These are phyloP conservation scores for Phytophthora sp. DNA, from an alignment of 352 stramenopile genomes.

Conservation along the genomic window DNA sequence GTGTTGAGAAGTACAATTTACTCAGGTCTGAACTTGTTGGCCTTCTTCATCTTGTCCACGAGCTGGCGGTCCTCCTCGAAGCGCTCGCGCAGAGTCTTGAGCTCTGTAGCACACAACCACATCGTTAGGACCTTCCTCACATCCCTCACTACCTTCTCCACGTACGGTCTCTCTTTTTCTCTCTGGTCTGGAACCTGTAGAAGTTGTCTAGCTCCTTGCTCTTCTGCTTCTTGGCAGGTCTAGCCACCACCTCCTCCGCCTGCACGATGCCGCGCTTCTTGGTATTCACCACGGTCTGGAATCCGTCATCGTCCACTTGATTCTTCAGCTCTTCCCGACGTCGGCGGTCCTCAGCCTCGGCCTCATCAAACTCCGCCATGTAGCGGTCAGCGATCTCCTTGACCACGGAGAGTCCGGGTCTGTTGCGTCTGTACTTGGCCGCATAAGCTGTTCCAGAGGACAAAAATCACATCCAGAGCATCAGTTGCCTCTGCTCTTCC, in stretches of 20 bases:
- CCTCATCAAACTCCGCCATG: constrained; percentile 78
- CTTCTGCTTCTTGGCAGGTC: constrained; percentile 85
- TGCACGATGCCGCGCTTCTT: constrained; percentile 71
- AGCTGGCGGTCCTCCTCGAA: constrained; percentile 84
- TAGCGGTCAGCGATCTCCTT: constrained; percentile 76
- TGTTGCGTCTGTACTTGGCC: constrained; percentile 70
- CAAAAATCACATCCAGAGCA: background rate
- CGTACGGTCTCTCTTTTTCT: constrained; percentile 87
- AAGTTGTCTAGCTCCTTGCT: constrained; percentile 83
- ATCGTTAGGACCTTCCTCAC: constrained; percentile 6
- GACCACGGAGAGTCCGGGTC: constrained; percentile 64
- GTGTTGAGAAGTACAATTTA: constrained; percentile 32
- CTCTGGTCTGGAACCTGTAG: constrained; percentile 87
- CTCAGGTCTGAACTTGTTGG: constrained; percentile 85
- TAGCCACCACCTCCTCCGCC: constrained; percentile 54
- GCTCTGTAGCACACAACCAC: constrained; percentile 44
- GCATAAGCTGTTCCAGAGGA: constrained; percentile 42
- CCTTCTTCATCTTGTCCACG: constrained; percentile 85
- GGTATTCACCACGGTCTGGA: constrained; percentile 81
- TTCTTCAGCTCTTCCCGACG: constrained; percentile 80
- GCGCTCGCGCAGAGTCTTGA: constrained; percentile 81
- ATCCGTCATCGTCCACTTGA: constrained; percentile 83
- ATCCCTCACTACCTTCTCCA: constrained; percentile 9
- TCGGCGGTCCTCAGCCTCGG: constrained; percentile 66
- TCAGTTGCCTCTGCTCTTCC: background rate